Percentiles rank a stretch among this genome's conserved stretches.
These are phyloP conservation scores for Berkeleyomyces basicola DNA, from an alignment of 2,329 filamentous ascomycete species.

Conservation along the genomic window DNA sequence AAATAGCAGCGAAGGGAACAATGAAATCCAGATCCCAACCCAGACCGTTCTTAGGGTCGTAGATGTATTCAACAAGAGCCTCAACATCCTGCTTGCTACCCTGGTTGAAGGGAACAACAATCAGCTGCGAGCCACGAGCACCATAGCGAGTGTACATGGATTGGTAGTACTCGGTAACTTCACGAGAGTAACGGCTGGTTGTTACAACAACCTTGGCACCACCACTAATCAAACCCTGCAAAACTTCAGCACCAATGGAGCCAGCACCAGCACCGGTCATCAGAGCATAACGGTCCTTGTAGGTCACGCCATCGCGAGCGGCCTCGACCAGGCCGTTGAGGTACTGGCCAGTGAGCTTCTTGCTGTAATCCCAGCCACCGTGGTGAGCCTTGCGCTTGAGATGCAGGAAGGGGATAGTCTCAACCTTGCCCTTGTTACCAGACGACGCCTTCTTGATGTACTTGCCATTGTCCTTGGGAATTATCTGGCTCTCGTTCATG, in stretches of 20 bases:
- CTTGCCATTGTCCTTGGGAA: conserved; percentile 71
- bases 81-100: conserved; percentile 97
- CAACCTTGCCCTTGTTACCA: conserved; percentile 70
- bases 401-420: conserved; percentile 95
- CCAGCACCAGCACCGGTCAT: conserved; percentile 98
- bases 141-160: conserved; percentile 94
- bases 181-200: conserved; percentile 86
- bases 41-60: conserved; percentile 86
- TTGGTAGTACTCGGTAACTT: conserved; percentile 98
- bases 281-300: conserved; percentile 85
- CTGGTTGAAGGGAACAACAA: conserved; percentile 98
- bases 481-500: conserved; percentile 97
- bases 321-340: conserved; percentile 82
- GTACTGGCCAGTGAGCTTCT: conserved; percentile 88
- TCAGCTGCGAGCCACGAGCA: conserved; percentile 83
- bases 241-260: conserved; percentile 91
- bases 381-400: conserved; percentile 85
- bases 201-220: conserved; percentile 95
- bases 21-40: conserved; percentile 97
- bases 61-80: conserved; percentile 87
- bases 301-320: conserved; percentile 73
- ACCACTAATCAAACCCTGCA: conserved; percentile 90
- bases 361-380: conserved; percentile 92
- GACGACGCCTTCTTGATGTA: conserved; percentile 36
- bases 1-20: conserved; percentile 91